Evolutionary conservation across 305 asterid species (phyloP), one percentile per base, ranked within the genome.

Genomic region (Plantago coronopus): DNA sequence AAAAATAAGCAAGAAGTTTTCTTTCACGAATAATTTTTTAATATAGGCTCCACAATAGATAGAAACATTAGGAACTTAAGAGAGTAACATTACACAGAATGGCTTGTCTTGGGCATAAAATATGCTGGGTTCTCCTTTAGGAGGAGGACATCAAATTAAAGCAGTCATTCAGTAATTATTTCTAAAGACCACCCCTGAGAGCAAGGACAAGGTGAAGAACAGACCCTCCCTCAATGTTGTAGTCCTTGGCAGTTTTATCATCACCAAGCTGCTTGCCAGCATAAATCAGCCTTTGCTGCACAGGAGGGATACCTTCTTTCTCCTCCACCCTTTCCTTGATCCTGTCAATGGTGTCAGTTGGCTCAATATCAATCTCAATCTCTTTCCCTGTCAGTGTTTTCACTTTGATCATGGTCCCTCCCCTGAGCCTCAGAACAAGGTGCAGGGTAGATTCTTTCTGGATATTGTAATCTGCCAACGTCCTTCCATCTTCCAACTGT

Each of bases 321-420:
- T 88, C 96, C 77, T 85, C 95, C 17, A 85, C 89, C 51, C 93
- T 80, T 66, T 85, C 96, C 83, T 88, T 88, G 19, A 88, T 83
- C 60, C 93, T 74, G 65, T 85, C 93, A 31, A 88, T 85, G 57
- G 96, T 88, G 54, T 85, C 96, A 10, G 76, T 81, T 21, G 88
- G 96, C 78, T 88, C 93, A 11, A 88, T 85, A 59, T 88, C 96
- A 13, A 83, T 88, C 65, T 88, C 94, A 50, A 83, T 88, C 70
- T 88, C 95, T 70, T 88, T 85, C 17, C 96, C 95, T 20, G 93
- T 79, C 65, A 88, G 95, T 71, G 95, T 88, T 65, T 88, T 85
- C 40, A 88, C 96, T 78, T 88, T 88, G 76, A 88, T 88, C 96
- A 85, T 88, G n/a, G 95, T 88, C 67, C 95, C 95, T 61, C 95